Evolutionary conservation across 352 stramenopile genomes (phyloP), one percentile per base, ranked within the genome.

Genomic region (Aphanomyces invadans): DNA sequence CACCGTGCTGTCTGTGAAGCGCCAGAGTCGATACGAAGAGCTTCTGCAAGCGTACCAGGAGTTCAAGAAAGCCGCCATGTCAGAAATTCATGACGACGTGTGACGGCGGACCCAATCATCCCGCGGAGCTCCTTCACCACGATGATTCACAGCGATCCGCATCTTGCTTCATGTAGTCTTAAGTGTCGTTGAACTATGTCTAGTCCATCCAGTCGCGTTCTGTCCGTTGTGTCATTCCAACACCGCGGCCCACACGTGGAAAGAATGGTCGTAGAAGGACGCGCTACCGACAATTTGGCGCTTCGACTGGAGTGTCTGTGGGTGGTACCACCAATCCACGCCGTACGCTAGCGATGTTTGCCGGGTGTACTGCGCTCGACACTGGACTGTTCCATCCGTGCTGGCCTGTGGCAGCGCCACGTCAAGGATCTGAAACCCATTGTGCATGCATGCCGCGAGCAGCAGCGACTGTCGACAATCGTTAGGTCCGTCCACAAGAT

Each of bases 321-420:
- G 70, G 42, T 87, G 70, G 31, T 73, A 65, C 81, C 81, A 92
- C 85, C 85, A 94, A 69, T 94, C 85, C 23, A 90, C 81, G 48
- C 85, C 85, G 46, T 94, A 94, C 4, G 85, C 85, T n/a, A 94
- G 77, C 57, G 85, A 94, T 46, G 77, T 70, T 63, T 94, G 85
- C 28, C 65, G 69, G 32, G 82, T 72, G 61, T 94, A 92, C 57
- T 57, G 72, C 25, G 65, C 63, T 10, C 62, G 63, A 23, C 69
- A 15, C 15, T 42, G 36, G 15, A 42, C n/a, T n/a, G n/a, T n/a
- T n/a, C n/a, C n/a, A n/a, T n/a, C 70, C 36, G 33, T 25, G 39
- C 87, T 51, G 39, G 56, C 56, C 19, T 55, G 29, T 25, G 31
- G 42, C 3, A 31, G 28, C 1, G 26, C 32, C 15, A 74, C 60